Percentiles rank a stretch among this genome's conserved stretches.
Conservation (phyloP, 2,329 filamentous ascomycete species). For the Capronia epimyces region DNA sequence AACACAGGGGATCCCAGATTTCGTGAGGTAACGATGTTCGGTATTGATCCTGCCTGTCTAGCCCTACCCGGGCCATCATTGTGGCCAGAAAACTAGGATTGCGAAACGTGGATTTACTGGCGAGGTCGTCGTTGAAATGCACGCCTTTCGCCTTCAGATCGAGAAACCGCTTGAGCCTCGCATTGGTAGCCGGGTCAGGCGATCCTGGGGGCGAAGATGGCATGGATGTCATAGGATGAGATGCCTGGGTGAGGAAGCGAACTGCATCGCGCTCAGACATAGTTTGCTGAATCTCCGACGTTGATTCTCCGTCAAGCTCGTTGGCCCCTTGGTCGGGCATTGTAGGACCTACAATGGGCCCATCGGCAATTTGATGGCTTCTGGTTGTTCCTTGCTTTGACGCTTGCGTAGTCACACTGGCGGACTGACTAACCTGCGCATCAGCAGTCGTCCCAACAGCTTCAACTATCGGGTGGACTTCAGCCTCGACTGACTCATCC, state of each 20-base stretch:
- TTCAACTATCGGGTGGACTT: not conserved
- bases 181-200: conserved; percentile 42
- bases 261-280: conserved; percentile 38
- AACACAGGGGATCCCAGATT: conserved; percentile 37
- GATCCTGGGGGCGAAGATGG: conserved; percentile 45
- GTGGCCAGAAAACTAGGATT: conserved; percentile 55
- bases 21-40: conserved; percentile 43
- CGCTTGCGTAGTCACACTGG: not conserved
- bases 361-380: not conserved
- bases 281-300: conserved; percentile 5
- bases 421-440: not conserved
- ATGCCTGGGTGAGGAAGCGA: conserved; percentile 52
- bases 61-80: conserved; percentile 54
- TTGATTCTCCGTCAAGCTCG: conserved; percentile 6
- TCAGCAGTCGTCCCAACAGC: not conserved
- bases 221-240: conserved; percentile 42
- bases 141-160: conserved; percentile 56
- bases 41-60: conserved; percentile 51
- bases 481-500: conserved; percentile 31
- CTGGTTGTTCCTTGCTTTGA: not conserved
- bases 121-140: conserved; percentile 60
- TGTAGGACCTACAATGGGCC: conserved; percentile 24
- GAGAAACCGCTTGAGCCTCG: conserved; percentile 57
- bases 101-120: conserved; percentile 51
- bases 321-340: conserved; percentile 17